Evolutionary conservation across 2,329 filamentous ascomycete species (phyloP), one percentile per base, ranked within the genome.

Genomic region (Aspergillus ruber): DNA sequence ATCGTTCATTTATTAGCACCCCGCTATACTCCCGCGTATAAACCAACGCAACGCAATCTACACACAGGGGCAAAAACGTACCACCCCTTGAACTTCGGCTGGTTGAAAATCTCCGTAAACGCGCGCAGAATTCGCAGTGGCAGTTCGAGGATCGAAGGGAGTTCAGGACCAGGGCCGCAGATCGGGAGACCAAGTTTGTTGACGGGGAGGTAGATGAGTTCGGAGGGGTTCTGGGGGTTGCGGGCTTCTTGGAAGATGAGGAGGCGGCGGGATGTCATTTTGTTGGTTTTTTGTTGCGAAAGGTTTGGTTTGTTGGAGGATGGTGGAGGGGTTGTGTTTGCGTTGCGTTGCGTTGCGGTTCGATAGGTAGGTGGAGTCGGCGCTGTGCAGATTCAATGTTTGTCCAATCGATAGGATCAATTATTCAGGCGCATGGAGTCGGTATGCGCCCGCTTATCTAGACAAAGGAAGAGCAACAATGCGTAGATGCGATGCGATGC

Each of bases 41-140:
- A 20, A 20, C 12, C 32, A 35, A 15, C 32, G 12, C 32, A 35
- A 35, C 32, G n/a, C 33, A 15, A n/a, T 2, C n/a, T 42, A 39
- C 4, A 3, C 18, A 35, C 18, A 25, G 9, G 39, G 38, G 44
- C 25, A 17, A 43, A 10, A 21, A 8, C 59, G 10, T 54, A 69
- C 66, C 66, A 69, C 32, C 65, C 64, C 55, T 67, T 66, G 55
- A 66, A 69, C 50, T 63, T 67, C 2, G 60, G 60, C 46, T 61
- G 57, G 54, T 68, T 68, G 25, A 69, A 69, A 48, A 68, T 64
- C 33, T 68, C 66, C 36, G 66, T 69, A 51, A 69, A 68, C n/a
- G 58, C 63, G 42, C 51, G 60, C 49, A 69, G 29, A 21, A 64
- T 61, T 10, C 62, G 54, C 48, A 69, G 43, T 20, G 66, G 66